Percentiles rank a stretch among this genome's conserved stretches.
phyloP scores from a whole-genome alignment of 1,284 basidiomycete genomes.

The Cystobasidium sp. region DNA sequence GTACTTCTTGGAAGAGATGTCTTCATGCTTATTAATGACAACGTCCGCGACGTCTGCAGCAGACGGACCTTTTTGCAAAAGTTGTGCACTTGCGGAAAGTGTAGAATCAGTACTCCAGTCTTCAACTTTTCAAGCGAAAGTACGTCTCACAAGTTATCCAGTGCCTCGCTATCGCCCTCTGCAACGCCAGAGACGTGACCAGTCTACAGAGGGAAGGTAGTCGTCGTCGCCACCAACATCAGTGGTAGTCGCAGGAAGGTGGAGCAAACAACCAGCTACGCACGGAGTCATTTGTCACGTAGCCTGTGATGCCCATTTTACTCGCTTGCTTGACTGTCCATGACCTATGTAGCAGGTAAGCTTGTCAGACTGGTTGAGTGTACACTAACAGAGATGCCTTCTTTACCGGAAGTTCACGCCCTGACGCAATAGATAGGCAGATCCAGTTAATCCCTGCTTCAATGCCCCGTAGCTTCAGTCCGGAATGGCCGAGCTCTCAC shows the following conservation, averaged over 20 bases:
- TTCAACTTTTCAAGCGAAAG: not conserved
- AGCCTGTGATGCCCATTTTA: slow-evolving; percentile 31
- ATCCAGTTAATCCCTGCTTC: not conserved
- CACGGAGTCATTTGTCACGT: slow-evolving; percentile 33
- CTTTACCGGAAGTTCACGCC: slow-evolving; percentile 41
- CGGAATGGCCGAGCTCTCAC: not conserved
- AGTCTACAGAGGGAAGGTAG: not conserved
- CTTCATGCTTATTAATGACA: slow-evolving; percentile 32
- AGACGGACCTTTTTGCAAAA: slow-evolving; percentile 32
- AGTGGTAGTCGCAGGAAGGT: not conserved
- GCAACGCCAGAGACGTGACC: slow-evolving; percentile 34
- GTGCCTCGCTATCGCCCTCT: slow-evolving; percentile 27
- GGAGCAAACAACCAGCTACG: not conserved
- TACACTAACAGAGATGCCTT: not conserved
- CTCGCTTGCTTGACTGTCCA: slow-evolving; percentile 40
- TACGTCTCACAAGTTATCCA: slow-evolving; percentile 24
- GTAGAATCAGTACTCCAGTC: not conserved
- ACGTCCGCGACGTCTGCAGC: slow-evolving; percentile 33
- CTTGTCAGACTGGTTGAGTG: not conserved
- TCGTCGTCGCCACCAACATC: not conserved
- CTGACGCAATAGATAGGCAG: slow-evolving; percentile 16
- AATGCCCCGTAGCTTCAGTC: not conserved
- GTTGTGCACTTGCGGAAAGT: slow-evolving; percentile 1
- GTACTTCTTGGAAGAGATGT: slow-evolving; percentile 18
- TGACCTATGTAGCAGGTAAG: slow-evolving; percentile 2